Conservation (phyloP, 1,284 basidiomycete species). For the Cerrena zonata region DNA sequence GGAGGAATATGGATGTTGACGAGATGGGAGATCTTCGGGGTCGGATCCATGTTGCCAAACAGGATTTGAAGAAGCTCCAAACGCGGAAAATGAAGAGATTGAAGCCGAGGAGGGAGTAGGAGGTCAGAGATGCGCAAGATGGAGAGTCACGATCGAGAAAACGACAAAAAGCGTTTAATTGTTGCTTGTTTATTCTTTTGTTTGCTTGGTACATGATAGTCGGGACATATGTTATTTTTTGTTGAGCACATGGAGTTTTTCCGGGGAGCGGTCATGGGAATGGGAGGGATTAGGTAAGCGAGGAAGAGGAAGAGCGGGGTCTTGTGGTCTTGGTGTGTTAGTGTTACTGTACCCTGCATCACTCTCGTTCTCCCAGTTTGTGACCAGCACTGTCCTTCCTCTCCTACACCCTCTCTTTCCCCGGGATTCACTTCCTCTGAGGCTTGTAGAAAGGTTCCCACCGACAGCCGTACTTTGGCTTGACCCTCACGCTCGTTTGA, state of each 20-base stretch:
- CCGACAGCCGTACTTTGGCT: neutral
- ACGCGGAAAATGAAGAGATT: conserved; percentile 89
- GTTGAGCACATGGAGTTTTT: neutral
- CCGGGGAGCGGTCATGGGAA: neutral
- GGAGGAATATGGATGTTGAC: conserved; percentile 93
- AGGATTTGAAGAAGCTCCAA: conserved; percentile 85
- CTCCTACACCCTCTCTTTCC: neutral
- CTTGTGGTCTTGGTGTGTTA: neutral
- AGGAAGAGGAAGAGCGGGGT: neutral
- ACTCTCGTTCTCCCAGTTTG: neutral
- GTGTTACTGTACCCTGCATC: too few relatives aligned
- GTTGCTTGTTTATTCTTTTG: neutral
- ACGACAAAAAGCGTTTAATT: conserved; percentile 8
- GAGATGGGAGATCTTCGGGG: conserved; percentile 97
- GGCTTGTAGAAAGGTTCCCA: neutral
- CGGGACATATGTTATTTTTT: neutral
- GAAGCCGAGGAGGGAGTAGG: conserved; percentile 39
- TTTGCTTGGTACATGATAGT: too few relatives aligned
- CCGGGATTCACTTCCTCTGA: neutral
- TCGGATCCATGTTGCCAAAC: conserved; percentile 82
- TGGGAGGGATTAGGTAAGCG: neutral
- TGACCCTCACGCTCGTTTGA: neutral
- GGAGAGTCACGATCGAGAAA: conserved; percentile 11
- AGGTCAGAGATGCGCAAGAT: conserved; percentile 21
- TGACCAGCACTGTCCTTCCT: neutral